These are phyloP conservation scores for Pichia sp. DNA, from an alignment of 1,139 yeast species.

Conservation along the genomic window DNA sequence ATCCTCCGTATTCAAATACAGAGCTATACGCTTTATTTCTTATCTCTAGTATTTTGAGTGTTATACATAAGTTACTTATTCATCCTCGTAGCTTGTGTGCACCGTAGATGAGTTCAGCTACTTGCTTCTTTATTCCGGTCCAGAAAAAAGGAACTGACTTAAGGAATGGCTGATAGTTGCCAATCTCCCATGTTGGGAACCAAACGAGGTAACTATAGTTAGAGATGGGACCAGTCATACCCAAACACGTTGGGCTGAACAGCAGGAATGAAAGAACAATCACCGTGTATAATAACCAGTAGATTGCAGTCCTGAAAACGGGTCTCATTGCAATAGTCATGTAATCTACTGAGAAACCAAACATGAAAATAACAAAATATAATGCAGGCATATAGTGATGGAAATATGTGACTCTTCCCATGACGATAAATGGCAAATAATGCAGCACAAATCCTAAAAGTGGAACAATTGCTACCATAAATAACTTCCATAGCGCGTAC, in stretches of 20 bases:
- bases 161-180: constrained; percentile 10
- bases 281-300: constrained; percentile 37
- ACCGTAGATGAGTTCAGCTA: no score
- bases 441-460: constrained; percentile 68
- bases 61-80: no score
- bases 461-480: constrained; percentile 55
- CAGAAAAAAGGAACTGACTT: no score
- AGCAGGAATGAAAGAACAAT: constrained; percentile 62
- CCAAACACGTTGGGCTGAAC: constrained; percentile 76
- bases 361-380: constrained; percentile 64
- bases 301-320: constrained; percentile 23
- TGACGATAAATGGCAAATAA: constrained; percentile 62
- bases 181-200: constrained; percentile 63
- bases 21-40: no score
- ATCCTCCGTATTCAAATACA: no score
- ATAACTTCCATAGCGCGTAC: constrained; percentile 26
- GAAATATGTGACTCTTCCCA: constrained; percentile 80
- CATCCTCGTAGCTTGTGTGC: no score
- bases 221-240: constrained; percentile 73
- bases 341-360: constrained; percentile 52
- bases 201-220: constrained; percentile 67
- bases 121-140: no score
- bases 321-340: constrained; percentile 9
- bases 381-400: constrained; percentile 81
- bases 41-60: no score